Conservation (phyloP, 164 flowering plant species). For the Sextonia rubra region DNA sequence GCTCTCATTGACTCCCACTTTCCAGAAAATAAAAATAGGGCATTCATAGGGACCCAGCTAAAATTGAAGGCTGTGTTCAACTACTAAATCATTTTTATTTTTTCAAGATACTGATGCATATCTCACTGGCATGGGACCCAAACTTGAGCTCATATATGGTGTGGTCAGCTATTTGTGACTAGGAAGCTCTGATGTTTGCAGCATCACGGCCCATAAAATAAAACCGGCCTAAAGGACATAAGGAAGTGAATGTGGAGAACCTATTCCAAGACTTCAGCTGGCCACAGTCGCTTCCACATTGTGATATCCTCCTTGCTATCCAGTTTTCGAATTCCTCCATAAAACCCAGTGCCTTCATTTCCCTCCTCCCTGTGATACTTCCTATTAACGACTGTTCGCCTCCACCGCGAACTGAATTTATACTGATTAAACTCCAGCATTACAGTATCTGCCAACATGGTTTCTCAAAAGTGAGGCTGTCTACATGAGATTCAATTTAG, state of each 20-base stretch:
- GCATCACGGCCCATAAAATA: no score
- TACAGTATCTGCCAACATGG: conserved; percentile 53
- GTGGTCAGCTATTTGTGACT: neutral
- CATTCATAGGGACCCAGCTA: no score
- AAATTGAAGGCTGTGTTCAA: neutral
- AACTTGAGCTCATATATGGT: neutral
- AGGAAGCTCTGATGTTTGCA: no score
- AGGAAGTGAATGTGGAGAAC: neutral
- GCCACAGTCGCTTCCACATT: conserved; percentile 74
- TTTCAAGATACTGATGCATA: neutral
- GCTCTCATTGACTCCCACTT: neutral
- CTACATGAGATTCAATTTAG: neutral
- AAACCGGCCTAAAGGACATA: neutral
- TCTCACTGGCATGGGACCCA: neutral
- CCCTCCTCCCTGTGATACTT: conserved; percentile 85
- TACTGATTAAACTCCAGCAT: conserved; percentile 85
- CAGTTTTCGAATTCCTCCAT: conserved; percentile 81
- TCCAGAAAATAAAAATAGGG: neutral
- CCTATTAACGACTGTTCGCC: conserved; percentile 45
- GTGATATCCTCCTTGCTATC: conserved; percentile 44
- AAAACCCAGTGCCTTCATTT: conserved; percentile 76
- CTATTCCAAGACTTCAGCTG: conserved; percentile 56
- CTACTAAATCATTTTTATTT: neutral
- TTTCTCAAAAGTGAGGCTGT: neutral
- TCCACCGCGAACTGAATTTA: conserved; percentile 76